Evolutionary conservation across 2,329 filamentous ascomycete genomes (phyloP), one percentile per base, ranked within the genome.

Genomic region (Talaromyces atroroseus): DNA sequence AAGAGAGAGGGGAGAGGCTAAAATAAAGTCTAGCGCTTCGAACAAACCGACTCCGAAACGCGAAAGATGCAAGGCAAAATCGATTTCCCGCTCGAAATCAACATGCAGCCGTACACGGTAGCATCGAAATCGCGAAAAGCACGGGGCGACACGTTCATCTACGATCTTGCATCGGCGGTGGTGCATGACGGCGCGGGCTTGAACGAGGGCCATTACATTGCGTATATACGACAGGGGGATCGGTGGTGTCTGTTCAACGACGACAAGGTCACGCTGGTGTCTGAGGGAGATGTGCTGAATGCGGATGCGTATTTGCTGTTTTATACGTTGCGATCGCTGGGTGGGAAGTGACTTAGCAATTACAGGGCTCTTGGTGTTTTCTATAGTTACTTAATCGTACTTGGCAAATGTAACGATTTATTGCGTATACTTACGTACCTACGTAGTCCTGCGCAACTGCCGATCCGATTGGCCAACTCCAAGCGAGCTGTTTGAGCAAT

Each of bases 181-280:
- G 92, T 96, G 40, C 92, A 97, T 67, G 89, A 95, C 59, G 92
- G 92, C 52, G 90, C 52, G 3, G 56, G 92, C 71, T 88, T 96
- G 57, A 91, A 96, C 65, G 91, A 90, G 1, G 92, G 92, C 16
- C 91, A 96, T 68, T 96, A 95, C 67, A 85, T 92, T 56, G 89
- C 87, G n/a, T 96, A 95, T 70, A 91, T 89, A 58, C 80, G 90
- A 48, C 87, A 92, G 58, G 88, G 86, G 4, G 87, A 89, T 55
- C 83, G 95, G 81, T 97, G 92, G 92, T 95, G 96, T 71, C 85
- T 89, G 55, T 96, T 96, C 74, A 95, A 97, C 67, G 92, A 97
- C 68, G 92, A 94, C 70, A 91, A 90, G 69, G 92, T 97, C 23
- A 89, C 92, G 59, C 69, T 92, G 56, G 92, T 90, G 2, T 84